Evolutionary conservation across 768 basidiomycete species (phyloP).

Genomic region (Leucosporidium scottii): DNA sequence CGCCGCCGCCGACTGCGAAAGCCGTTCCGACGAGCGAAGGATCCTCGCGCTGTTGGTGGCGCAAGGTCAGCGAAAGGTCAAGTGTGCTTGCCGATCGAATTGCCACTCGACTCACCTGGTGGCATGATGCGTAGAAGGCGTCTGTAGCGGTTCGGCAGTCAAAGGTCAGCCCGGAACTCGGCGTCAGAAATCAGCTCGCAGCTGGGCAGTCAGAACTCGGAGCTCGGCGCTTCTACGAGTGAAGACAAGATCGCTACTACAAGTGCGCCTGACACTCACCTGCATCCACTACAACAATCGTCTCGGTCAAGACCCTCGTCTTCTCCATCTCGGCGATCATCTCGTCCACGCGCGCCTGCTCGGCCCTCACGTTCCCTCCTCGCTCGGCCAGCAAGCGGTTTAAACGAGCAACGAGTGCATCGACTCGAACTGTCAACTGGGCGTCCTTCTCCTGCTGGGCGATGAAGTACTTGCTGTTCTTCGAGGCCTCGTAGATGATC

Average conservation of each 20-base stretch:
- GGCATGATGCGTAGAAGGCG: constrained; percentile 49
- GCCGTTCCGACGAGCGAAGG: constrained; percentile 43
- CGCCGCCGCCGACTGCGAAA: constrained; percentile 67
- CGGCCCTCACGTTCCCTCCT: neutral
- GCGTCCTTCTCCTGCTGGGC: constrained; percentile 88
- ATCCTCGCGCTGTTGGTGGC: constrained; percentile 31
- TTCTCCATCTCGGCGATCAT: constrained; percentile 56
- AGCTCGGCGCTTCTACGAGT: no score
- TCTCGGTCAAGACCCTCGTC: constrained; percentile 72
- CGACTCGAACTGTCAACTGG: constrained; percentile 53
- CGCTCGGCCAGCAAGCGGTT: neutral
- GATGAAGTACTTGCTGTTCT: constrained; percentile 81
- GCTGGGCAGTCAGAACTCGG: no score
- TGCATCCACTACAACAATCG: constrained; percentile 90
- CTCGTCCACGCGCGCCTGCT: constrained; percentile 17
- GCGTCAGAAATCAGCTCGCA: no score
- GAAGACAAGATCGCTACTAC: constrained; percentile 56
- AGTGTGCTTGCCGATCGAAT: no score
- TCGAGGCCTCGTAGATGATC: constrained; percentile 30
- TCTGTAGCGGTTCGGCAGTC: constrained; percentile 15
- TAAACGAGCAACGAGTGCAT: neutral
- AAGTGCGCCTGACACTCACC: constrained; percentile 72
- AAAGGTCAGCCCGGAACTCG: neutral
- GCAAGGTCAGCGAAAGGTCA: no score
- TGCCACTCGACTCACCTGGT: constrained; percentile 31